Evolutionary conservation across 2,329 filamentous ascomycete species (phyloP), one percentile per base, ranked within the genome.

Genomic region (Colletotrichum lupini): DNA sequence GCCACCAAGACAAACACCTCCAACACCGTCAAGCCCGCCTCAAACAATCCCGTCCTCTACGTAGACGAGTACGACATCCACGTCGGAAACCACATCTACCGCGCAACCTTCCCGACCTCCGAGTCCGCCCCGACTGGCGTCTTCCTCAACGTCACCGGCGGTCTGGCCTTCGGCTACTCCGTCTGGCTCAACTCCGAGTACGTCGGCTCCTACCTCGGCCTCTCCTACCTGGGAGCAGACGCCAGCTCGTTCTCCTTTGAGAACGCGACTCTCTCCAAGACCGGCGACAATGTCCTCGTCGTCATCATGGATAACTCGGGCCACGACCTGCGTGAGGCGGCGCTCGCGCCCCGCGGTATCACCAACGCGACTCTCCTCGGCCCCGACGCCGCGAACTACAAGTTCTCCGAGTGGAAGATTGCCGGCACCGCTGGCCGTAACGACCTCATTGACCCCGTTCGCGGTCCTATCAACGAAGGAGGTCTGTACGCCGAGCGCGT

Each of bases 221-320:
- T 84, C 63, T 85, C 85, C 0, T 83, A 84, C 4, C 68, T 81
- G 4, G 80, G 80, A 1, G 76, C 78, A 3, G 81, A 82, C 3
- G 82, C 81, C 1, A 76, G 81, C 3, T 83, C 84, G 0, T 82
- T 91, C 24, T 85, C 86, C 0, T 90, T 92, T 77, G 78, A 82
- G 55, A 88, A 88, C 60, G 83, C 83, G 3, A 87, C 85, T 2
- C 75, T 89, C 0, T 79, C 81, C 52, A 75, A 79, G 1, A 80
- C 82, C 0, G 78, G 76, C 0, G 79, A 83, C 0, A 89, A 90
- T 68, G 79, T 87, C 2, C 81, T 91, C 6, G 84, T 90, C n/a
- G 80, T 91, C 4, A 81, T 91, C 28, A 87, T 90, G 79, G 88
- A 92, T 76, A 86, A 91, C 80, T 89, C 87, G 22, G 90, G 90